Base-by-base conservation (phyloP, 441 rosid genomes). In the Corymbia calophylla region DNA sequence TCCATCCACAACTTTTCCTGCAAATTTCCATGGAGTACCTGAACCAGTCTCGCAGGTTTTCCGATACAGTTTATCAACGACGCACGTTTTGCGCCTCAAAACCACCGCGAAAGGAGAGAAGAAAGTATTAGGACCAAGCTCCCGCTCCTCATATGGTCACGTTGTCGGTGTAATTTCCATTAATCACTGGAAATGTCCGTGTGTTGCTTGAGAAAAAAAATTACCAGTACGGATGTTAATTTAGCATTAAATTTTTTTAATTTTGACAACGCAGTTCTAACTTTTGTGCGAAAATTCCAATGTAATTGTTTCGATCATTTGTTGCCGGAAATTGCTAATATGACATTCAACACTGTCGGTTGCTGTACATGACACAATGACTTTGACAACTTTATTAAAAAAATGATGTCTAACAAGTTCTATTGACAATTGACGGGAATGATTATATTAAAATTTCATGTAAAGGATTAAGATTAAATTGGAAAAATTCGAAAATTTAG, bases 291-390 rank as follows among this genome's bases (percentile, higher is more conserved):
- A 62, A 29, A 12, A 29, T 5, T 29, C 27, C 32, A 12, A 18
- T 4, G 23, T 55, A 55, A 7, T 54, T 54, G 2, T 64, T 66
- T 17, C 0, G 1, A 6, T 3, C 3, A 31, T 66, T 31, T 66
- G 44, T 23, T 2, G 0, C 31, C 4, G 3, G 5, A n/a, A 64
- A 66, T 66, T 31, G 2, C 39, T 17, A 17, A 8, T 0, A 6
- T 31, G 23, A 5, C 3, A 8, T 8, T 73, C 27, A 1, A 5
- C 7, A 5, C 39, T 2, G 2, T 5, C 1, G 0, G 16, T 0
- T 0, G 0, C 39, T 49, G 1, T 12, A 73, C 3, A 0, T 39
- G 16, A 5, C 49, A 21, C 2, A 1, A 0, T 73, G 1, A 21
- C 29, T 73, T 39, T 49, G 29, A 21, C 49, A 39, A 73, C 48